Base-by-base conservation (phyloP, 2,329 filamentous ascomycete genomes). In the Trichoderma guizhouense region DNA sequence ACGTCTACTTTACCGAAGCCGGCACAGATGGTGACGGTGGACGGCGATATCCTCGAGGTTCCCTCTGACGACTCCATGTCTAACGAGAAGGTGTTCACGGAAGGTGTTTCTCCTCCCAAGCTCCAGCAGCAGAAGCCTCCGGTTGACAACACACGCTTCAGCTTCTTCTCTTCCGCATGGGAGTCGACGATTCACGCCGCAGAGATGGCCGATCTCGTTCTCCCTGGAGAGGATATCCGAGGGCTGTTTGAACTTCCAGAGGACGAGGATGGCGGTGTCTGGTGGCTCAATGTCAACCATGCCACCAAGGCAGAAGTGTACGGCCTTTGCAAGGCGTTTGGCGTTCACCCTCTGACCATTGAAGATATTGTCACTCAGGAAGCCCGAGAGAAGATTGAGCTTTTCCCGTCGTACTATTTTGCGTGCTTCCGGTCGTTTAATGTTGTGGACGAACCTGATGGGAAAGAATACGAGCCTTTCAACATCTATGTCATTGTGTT, bases 401-500 rank as follows among this genome's bases (percentile, higher is more conserved):
- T 99, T 28, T 99, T 99, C 84, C 93, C 93, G 28, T 94, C 94
- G 55, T 99, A 99, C 84, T 99, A 99, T 83, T 98, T 99, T 81
- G 93, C 97, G 65, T 97, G 93, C 81, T 99, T 98, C 87, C 91
- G 95, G 68, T 97, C 95, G 2, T 99, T 98, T 85, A 92, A 90
- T 76, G 83, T 88, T 11, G 92, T 95, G 69, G 86, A 93, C 75
- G 92, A 97, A 76, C 91, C 93, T 76, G 88, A 91, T 39, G 91
- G 91, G 64, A 89, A 93, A 71, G 97, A 97, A 79, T 92, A 97
- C 78, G 94, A 97, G 78, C 95, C 96, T 0, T 94, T 97, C 84
- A 97, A 98, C 81, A 92, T 97, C 68, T 99, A 98, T 79, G 96
- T 97, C 73, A 90, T 99, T 64, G 96, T 99, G 28, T 98, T 98